Conservation (phyloP, 2,329 filamentous ascomycete genomes). For the Colletotrichum sidae region DNA sequence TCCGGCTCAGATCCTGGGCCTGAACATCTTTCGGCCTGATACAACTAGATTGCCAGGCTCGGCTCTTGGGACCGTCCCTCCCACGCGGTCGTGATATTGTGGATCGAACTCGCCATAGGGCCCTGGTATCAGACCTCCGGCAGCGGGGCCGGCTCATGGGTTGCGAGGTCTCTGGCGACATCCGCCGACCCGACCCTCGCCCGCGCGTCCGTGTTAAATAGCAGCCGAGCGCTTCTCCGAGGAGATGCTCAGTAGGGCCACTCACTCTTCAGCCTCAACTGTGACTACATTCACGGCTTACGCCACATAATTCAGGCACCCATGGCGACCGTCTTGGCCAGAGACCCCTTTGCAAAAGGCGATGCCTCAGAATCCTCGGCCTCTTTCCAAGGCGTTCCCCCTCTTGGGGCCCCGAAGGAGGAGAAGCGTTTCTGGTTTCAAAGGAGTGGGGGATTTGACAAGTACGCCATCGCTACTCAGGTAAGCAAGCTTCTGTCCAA, state of each 20-base stretch:
- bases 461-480: slow-evolving; percentile 50
- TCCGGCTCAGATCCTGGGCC: not conserved
- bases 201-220: not conserved
- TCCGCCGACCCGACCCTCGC: slow-evolving; percentile 7
- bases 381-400: slow-evolving; percentile 39
- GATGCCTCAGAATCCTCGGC: slow-evolving; percentile 21
- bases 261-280: not conserved
- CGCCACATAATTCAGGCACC: not conserved
- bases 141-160: no score
- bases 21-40: not conserved
- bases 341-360: slow-evolving; percentile 5
- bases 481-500: not conserved
- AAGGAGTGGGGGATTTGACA: slow-evolving; percentile 41
- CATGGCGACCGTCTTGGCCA: slow-evolving; percentile 38
- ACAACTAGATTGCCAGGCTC: not conserved
- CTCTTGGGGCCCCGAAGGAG: slow-evolving; percentile 41
- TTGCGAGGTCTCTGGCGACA: slow-evolving; percentile 8
- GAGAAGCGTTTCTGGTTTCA: slow-evolving; percentile 50
- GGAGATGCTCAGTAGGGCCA: not conserved
- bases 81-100: slow-evolving; percentile 23
- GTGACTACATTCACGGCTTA: not conserved
- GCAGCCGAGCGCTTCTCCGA: not conserved
- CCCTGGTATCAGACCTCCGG: not conserved
- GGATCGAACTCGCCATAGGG: slow-evolving; percentile 27
- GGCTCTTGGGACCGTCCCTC: not conserved